These are phyloP conservation scores for Vitis hybrid DNA, from an alignment of 177 flowering plant species.

Conservation along the genomic window DNA sequence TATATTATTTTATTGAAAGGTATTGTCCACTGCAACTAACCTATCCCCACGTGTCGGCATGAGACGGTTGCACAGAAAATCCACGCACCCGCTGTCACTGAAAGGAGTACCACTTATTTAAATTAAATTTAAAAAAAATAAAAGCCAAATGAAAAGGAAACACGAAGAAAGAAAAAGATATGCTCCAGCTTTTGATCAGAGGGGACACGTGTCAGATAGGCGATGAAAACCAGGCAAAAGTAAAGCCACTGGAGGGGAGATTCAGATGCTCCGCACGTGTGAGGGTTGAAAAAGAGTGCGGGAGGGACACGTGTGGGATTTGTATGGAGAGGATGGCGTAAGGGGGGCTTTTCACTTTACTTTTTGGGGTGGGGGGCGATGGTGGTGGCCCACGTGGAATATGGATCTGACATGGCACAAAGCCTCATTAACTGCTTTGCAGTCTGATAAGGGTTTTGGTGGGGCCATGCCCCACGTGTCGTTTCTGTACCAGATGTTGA, in stretches of 20 bases:
- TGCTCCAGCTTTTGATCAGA: background rate
- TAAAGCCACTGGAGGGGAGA: constrained; percentile 15
- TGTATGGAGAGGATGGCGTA: background rate
- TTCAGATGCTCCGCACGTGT: background rate
- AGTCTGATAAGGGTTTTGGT: background rate
- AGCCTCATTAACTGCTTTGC: background rate
- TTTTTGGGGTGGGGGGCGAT: constrained; percentile 9
- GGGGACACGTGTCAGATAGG: background rate
- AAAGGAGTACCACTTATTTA: too few relatives aligned
- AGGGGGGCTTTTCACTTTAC: constrained; percentile 8
- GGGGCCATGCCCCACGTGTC: background rate
- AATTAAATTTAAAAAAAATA: too few relatives aligned
- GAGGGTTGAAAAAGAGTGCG: background rate
- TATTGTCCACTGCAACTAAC: too few relatives aligned
- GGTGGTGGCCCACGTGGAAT: background rate
- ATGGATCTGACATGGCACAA: constrained; percentile 4
- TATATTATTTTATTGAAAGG: too few relatives aligned
- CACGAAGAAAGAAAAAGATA: constrained; percentile 7
- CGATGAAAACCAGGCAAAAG: background rate
- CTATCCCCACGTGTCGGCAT: too few relatives aligned
- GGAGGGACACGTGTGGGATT: constrained; percentile 9
- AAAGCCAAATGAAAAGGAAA: background rate
- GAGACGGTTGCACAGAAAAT: too few relatives aligned
- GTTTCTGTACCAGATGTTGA: background rate
- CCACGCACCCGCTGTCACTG: too few relatives aligned